Evolutionary conservation across 495 filamentous ascomycete genomes (phyloP).

Genomic region (Achaetomiella virescens): DNA sequence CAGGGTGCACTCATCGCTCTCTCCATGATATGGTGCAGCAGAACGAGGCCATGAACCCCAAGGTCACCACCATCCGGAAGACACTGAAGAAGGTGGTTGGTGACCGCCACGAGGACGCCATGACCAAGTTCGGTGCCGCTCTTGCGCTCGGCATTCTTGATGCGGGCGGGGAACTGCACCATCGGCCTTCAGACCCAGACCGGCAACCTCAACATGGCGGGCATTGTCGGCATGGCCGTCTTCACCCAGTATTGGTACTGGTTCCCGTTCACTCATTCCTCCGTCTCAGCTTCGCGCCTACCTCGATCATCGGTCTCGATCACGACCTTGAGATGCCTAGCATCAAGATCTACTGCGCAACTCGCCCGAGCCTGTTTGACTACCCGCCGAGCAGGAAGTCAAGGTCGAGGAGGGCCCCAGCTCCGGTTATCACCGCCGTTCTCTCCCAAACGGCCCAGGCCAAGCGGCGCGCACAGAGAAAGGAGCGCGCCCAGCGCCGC

Average conservation of each 20-base stretch:
- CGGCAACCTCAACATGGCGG: conserved; percentile 95
- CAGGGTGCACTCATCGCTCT: conserved; percentile 94
- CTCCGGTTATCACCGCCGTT: conserved; percentile 92
- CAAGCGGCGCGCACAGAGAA: conserved; percentile 81
- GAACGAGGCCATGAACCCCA: conserved; percentile 92
- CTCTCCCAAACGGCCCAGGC: conserved; percentile 95
- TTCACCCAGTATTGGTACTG: conserved; percentile 99
- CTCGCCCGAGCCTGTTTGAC: conserved; percentile 91
- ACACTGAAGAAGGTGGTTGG: conserved; percentile 83
- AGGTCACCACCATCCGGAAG: conserved; percentile 75
- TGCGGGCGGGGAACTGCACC: conserved; percentile 97
- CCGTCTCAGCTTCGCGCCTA: conserved; percentile 86
- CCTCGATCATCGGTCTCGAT: conserved; percentile 89
- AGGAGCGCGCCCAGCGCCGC: conserved; percentile 60
- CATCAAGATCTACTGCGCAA: conserved; percentile 94
- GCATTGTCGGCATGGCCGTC: conserved; percentile 93
- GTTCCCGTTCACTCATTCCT: conserved; percentile 99
- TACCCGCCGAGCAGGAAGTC: conserved; percentile 92
- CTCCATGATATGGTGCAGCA: conserved; percentile 98
- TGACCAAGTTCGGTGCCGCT: conserved; percentile 97
- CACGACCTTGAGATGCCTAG: conserved; percentile 88
- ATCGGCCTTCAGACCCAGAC: conserved; percentile 97
- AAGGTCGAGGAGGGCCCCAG: conserved; percentile 88
- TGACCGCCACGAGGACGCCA: conserved; percentile 96
- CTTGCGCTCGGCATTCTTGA: conserved; percentile 96